Percentiles rank a stretch among this genome's conserved stretches.
Conservation (phyloP, 2,329 filamentous ascomycete species). For the Sarocladium strictum region DNA sequence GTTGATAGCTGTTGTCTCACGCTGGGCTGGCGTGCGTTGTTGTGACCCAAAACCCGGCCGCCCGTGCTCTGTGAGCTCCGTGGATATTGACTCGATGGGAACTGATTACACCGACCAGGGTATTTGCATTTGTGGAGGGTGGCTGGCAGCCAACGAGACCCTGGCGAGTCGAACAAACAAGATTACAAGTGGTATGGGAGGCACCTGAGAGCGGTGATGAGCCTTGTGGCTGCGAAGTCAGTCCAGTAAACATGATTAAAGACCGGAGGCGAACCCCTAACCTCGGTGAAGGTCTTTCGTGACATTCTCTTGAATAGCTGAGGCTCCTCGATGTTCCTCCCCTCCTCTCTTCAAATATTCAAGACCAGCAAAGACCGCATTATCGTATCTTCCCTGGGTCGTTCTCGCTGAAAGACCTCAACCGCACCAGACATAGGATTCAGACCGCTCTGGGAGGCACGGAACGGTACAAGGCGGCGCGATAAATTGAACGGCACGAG, state of each 20-base stretch:
- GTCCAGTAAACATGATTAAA: background rate
- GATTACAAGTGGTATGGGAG: slow-evolving; percentile 3
- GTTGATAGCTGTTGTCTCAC: background rate
- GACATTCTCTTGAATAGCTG: background rate
- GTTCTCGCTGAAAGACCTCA: no score
- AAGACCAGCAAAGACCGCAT: no score
- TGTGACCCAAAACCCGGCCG: slow-evolving; percentile 1
- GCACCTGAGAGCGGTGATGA: background rate
- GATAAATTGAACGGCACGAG: background rate
- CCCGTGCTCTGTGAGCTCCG: background rate
- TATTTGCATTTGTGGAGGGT: background rate
- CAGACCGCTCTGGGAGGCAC: no score
- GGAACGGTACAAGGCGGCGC: no score
- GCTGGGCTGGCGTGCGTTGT: background rate
- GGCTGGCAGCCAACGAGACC: background rate
- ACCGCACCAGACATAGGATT: no score
- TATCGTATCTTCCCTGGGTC: no score
- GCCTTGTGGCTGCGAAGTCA: background rate
- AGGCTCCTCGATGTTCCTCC: no score
- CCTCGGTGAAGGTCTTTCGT: background rate
- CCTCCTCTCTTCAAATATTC: no score
- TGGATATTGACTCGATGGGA: background rate
- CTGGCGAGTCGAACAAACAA: slow-evolving; percentile 1
- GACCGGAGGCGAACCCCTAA: background rate
- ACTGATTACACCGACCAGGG: background rate